Conservation (phyloP, 2,329 filamentous ascomycete genomes). For the Polychaeton citri region DNA sequence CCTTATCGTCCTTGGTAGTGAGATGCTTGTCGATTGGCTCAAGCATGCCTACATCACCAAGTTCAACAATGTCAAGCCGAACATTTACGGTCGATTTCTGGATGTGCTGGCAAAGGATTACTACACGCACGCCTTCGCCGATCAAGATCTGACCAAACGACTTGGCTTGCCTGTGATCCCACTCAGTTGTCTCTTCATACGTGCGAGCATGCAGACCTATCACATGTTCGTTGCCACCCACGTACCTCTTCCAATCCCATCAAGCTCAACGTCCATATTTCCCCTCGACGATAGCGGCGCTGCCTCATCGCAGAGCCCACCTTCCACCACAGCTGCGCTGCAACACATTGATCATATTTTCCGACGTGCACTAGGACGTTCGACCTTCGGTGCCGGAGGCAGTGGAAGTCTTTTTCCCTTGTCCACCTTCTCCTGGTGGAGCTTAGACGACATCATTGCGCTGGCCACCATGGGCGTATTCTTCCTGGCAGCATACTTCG, state of each 20-base stretch:
- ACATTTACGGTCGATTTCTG: constrained; percentile 76
- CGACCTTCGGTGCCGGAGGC: constrained; percentile 46
- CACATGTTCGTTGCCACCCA: constrained; percentile 93
- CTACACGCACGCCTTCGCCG: constrained; percentile 87
- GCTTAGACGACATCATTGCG: constrained; percentile 60
- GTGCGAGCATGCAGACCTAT: constrained; percentile 88
- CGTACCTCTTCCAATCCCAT: constrained; percentile 59
- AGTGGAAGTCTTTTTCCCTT: constrained; percentile 13
- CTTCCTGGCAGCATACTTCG: constrained; percentile 71
- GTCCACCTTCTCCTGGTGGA: constrained; percentile 36
- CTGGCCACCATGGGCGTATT: constrained; percentile 72
- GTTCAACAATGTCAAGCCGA: constrained; percentile 93
- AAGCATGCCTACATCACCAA: constrained; percentile 98
- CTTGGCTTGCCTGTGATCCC: constrained; percentile 86
- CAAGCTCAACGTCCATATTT: constrained; percentile 48
- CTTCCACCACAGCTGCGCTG: constrained; percentile 62
- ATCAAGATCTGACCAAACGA: constrained; percentile 78
- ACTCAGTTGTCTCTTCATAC: constrained; percentile 86
- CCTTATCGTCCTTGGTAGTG: constrained; percentile 82
- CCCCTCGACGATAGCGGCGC: constrained; percentile 38
- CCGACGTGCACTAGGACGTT: constrained; percentile 61
- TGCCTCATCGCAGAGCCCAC: constrained; percentile 34
- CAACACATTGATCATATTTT: constrained; percentile 68
- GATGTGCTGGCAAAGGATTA: constrained; percentile 96
- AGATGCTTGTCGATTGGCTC: constrained; percentile 92